Conservation (phyloP, 2,329 filamentous ascomycete species). For the Lojkania enalia region DNA sequence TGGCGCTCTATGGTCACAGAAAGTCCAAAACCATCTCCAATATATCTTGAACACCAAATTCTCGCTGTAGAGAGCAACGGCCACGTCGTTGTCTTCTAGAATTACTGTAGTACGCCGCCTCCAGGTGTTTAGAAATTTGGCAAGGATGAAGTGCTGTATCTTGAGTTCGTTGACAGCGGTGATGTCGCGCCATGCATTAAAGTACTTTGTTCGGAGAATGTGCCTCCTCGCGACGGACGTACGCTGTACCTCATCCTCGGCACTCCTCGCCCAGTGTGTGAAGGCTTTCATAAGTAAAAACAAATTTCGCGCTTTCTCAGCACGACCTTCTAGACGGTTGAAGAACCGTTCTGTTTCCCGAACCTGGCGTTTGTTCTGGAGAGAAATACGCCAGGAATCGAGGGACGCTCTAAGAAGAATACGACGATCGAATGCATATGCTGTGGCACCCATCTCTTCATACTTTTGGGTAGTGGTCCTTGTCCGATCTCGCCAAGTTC, state of each 20-base stretch:
- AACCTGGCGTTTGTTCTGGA: slow-evolving; percentile 43
- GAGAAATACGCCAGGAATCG: slow-evolving; percentile 41
- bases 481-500: slow-evolving; percentile 53
- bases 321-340: slow-evolving; percentile 60
- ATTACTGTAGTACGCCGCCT: slow-evolving; percentile 47
- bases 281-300: slow-evolving; percentile 68
- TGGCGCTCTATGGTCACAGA: slow-evolving; percentile 39
- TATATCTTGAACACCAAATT: slow-evolving; percentile 38
- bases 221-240: slow-evolving; percentile 71
- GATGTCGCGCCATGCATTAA: slow-evolving; percentile 70
- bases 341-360: slow-evolving; percentile 58
- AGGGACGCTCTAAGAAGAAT: slow-evolving; percentile 58
- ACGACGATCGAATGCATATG: slow-evolving; percentile 54
- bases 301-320: slow-evolving; percentile 65
- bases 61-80: slow-evolving; percentile 35
- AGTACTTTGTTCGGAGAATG: slow-evolving; percentile 69
- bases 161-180: slow-evolving; percentile 63
- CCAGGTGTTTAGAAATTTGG: slow-evolving; percentile 61
- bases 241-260: slow-evolving; percentile 66
- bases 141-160: slow-evolving; percentile 55
- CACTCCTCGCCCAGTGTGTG: slow-evolving; percentile 68
- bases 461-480: slow-evolving; percentile 29
- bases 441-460: slow-evolving; percentile 30
- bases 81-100: slow-evolving; percentile 38
- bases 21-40: slow-evolving; percentile 44